phyloP scores from a whole-genome alignment of 208 protist genomes.

The Acanthamoeba sp. region DNA sequence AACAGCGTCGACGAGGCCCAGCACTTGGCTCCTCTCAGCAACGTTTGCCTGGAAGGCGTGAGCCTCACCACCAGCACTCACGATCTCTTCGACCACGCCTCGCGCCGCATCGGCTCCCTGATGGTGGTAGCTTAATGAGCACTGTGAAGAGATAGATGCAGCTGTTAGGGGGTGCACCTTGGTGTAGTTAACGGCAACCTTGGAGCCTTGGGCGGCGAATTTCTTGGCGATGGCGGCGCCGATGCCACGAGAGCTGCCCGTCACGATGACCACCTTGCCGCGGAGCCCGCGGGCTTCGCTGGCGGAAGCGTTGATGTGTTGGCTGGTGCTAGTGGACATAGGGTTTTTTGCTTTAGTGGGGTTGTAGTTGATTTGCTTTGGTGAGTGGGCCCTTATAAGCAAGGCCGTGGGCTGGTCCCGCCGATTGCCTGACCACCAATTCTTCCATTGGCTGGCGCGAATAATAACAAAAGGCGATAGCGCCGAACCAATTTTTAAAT shows the following conservation, averaged over 20 bases:
- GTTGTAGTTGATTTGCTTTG: no score
- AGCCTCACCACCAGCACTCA: background rate
- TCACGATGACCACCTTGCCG: slow-evolving; percentile 57
- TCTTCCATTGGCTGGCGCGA: no score
- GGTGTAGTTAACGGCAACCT: slow-evolving; percentile 13
- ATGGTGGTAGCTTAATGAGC: no score
- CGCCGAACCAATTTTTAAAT: no score
- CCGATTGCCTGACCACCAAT: no score
- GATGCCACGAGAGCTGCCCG: slow-evolving; percentile 41
- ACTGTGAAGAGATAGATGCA: no score
- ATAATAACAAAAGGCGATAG: no score
- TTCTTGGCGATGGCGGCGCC: slow-evolving; percentile 3
- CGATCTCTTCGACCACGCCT: background rate
- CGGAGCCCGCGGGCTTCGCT: background rate
- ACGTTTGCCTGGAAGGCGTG: slow-evolving; percentile 34
- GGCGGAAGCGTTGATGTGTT: background rate
- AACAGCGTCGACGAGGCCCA: background rate
- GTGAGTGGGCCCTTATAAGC: no score
- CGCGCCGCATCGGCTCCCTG: background rate
- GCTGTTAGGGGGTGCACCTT: no score
- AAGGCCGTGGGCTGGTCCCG: no score
- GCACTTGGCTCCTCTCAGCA: background rate
- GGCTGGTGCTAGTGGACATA: no score
- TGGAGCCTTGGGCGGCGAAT: background rate
- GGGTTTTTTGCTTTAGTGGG: no score